phyloP scores from a whole-genome alignment of 257 asterid genomes.

The Primulina eburnea region DNA sequence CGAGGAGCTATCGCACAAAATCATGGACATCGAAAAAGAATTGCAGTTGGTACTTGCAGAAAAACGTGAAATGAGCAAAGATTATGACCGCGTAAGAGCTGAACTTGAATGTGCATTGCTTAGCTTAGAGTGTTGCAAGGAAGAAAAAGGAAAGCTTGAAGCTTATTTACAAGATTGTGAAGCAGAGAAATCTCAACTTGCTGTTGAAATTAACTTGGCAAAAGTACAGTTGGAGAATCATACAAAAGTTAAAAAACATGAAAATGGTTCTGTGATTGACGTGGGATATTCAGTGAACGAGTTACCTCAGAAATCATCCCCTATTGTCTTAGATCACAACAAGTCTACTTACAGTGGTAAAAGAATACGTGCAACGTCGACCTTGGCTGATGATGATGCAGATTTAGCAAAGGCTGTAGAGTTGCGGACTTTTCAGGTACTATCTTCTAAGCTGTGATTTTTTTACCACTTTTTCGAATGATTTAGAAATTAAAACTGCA shows the following conservation, averaged over 20 bases:
- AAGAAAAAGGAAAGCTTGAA: conserved; percentile 78
- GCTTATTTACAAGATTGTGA: conserved; percentile 51
- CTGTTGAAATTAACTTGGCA: conserved; percentile 46
- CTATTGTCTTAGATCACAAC: conserved; percentile 29
- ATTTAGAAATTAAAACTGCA: neutral
- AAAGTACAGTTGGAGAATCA: conserved; percentile 50
- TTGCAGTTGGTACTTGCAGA: conserved; percentile 57
- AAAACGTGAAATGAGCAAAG: conserved; percentile 65
- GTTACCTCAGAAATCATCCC: conserved; percentile 31
- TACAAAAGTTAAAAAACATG: conserved; percentile 30
- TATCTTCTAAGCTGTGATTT: conserved; percentile 20
- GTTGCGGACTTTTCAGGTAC: conserved; percentile 45
- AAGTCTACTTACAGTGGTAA: conserved; percentile 13
- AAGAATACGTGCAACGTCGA: conserved; percentile 23
- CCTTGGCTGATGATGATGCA: conserved; percentile 26
- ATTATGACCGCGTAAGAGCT: conserved; percentile 66
- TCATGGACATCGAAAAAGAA: conserved; percentile 65
- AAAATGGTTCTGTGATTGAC: conserved; percentile 25
- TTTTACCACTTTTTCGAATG: neutral
- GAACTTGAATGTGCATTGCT: conserved; percentile 87
- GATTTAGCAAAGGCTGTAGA: conserved; percentile 28
- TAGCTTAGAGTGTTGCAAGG: conserved; percentile 96
- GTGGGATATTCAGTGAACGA: conserved; percentile 25
- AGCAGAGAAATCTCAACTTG: conserved; percentile 48
- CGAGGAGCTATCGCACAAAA: conserved; percentile 65